These are phyloP conservation scores for Macrolepiota dolichaula DNA, from an alignment of 768 basidiomycete genomes.

Conservation along the genomic window DNA sequence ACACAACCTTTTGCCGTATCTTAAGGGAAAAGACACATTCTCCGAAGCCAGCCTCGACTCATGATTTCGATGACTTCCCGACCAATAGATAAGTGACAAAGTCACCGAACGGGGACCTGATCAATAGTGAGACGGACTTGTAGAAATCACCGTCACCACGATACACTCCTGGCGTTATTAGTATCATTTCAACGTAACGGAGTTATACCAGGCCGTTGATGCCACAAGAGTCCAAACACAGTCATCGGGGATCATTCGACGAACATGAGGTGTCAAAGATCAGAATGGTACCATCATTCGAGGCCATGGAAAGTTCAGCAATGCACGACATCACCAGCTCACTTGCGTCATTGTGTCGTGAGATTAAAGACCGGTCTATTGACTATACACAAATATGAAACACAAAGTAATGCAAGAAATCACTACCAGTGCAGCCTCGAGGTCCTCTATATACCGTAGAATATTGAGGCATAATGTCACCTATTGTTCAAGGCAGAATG, in stretches of 20 bases:
- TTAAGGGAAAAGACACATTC: neutral
- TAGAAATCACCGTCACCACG: neutral
- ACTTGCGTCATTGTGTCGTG: neutral
- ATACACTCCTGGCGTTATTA: neutral
- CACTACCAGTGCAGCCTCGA: neutral
- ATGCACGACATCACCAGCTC: neutral
- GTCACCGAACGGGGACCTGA: neutral
- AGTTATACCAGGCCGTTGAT: neutral
- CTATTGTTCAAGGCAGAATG: neutral
- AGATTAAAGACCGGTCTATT: conserved; percentile 4
- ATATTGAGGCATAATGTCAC: neutral
- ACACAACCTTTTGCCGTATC: neutral
- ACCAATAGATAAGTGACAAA: neutral
- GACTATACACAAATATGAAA: neutral
- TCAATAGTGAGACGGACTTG: neutral
- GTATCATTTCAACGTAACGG: no score
- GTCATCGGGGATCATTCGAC: no score
- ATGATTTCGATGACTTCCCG: neutral
- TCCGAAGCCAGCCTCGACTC: neutral
- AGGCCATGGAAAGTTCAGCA: neutral
- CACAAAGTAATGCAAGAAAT: neutral
- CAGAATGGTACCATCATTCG: neutral
- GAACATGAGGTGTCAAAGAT: neutral
- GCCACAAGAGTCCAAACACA: neutral
- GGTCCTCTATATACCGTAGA: neutral